Evolutionary conservation across 2,329 filamentous ascomycete genomes (phyloP), one percentile per base, ranked within the genome.

Genomic region (Mycogone perniciosa): DNA sequence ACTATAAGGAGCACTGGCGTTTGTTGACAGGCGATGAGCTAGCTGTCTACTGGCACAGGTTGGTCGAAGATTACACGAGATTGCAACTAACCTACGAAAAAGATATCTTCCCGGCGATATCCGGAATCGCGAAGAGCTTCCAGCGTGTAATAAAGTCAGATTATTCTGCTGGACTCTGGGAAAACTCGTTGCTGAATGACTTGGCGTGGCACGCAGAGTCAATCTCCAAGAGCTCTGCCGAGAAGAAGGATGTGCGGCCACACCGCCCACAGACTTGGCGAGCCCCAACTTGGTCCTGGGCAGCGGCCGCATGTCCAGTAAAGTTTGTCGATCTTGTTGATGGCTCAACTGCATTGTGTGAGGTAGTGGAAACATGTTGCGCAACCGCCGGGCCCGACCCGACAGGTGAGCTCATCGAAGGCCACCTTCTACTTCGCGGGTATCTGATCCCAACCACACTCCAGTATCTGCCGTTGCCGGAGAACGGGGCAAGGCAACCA

Each of bases 241-340:
- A 31, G n/a, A 31, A 35, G 9, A 9, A 26, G 31, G 10, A 10
- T 10, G 27, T 27, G 29, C 43, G 51, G 53, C 8, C 31, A 6
- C 26, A 35, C 26, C 38, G 52, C 6, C 52, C 50, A 2, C 10
- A 31, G 27, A 26, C 27, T 31, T 56, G 50, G 52, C 47, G 50
- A 52, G 53, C 54, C n/a, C 54, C 54, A 10, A 48, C 49, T n/a
- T 56, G 54, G 54, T 56, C 54, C 7, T 56, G 54, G 54, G 54
- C 50, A 10, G 47, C 54, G 7, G 37, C 34, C 29, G 10, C n/a
- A 5, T 31, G 35, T 9, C 48, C 44, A 5, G 26, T 54, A 10
- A 30, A 48, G 6, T 54, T 48, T 26, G 35, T 47, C n/a, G 9
- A 54, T 26, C 20, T 47, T 5, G 38, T 37, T 31, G 20, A 7